Evolutionary conservation across 805 yeast species (phyloP).

Genomic region (Saccharomyces kudriavzevii): DNA sequence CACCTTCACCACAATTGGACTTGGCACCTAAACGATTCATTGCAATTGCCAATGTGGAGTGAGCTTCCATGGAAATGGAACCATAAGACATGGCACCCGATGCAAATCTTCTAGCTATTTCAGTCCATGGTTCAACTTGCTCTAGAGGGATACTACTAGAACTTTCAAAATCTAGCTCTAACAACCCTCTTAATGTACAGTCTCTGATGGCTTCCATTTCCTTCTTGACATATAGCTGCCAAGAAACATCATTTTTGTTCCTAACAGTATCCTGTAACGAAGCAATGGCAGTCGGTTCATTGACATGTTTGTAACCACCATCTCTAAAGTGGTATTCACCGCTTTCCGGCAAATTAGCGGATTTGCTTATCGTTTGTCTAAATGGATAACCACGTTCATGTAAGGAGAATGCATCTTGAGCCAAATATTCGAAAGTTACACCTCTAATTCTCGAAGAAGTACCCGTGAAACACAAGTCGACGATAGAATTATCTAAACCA

Average conservation of each 20-base stretch:
- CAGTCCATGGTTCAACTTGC: constrained; percentile 99
- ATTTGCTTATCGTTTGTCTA: constrained; percentile 60
- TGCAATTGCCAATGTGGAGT: constrained; percentile 94
- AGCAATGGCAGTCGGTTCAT: constrained; percentile 92
- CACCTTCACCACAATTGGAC: constrained; percentile 98
- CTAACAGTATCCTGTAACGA: constrained; percentile 96
- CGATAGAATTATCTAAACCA: constrained; percentile 91
- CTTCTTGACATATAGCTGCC: constrained; percentile 79
- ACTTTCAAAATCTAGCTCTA: constrained; percentile 76
- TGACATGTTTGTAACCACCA: constrained; percentile 93
- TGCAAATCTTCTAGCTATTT: constrained; percentile 90
- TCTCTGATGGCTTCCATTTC: constrained; percentile 86
- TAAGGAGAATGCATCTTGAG: constrained; percentile 90
- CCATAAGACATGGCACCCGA: constrained; percentile 99
- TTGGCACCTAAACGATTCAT: constrained; percentile 98
- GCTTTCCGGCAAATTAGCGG: constrained; percentile 71
- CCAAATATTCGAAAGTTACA: constrained; percentile 88
- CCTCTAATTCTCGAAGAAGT: constrained; percentile 96
- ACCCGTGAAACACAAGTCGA: constrained; percentile 92
- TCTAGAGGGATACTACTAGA: constrained; percentile 81
- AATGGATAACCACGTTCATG: constrained; percentile 89
- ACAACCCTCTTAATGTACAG: constrained; percentile 89
- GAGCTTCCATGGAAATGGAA: constrained; percentile 97
- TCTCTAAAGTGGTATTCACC: constrained; percentile 99
- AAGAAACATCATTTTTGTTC: constrained; percentile 89